Percentiles rank a stretch among this genome's conserved stretches.
These are phyloP conservation scores for Colletotrichum karsti DNA, from an alignment of 2,329 filamentous ascomycete genomes.

Conservation along the genomic window DNA sequence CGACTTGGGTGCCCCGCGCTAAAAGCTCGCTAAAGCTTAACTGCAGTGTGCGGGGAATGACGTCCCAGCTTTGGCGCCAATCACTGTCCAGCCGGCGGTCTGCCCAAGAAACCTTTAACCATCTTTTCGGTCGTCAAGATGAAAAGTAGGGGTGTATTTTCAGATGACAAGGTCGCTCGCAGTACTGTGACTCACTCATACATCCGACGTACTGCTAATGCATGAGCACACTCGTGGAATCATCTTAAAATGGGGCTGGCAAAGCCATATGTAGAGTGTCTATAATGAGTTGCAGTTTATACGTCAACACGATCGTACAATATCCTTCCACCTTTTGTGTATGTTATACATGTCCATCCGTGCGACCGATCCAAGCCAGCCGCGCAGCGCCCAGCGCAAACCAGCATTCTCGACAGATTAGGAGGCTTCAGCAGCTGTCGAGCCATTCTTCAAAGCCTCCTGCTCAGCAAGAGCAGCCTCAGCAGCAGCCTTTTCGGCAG, in stretches of 20 bases:
- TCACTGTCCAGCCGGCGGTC: not conserved
- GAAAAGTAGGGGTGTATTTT: not conserved
- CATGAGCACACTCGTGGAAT: no score
- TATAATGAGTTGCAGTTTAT: not conserved
- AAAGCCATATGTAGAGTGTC: not conserved
- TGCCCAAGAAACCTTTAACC: not conserved
- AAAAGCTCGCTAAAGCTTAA: constrained; percentile 31
- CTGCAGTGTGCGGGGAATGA: constrained; percentile 28
- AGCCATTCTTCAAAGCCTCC: no score
- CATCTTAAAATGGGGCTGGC: no score
- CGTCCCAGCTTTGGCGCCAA: constrained; percentile 13
- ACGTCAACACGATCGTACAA: not conserved
- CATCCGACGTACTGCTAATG: not conserved
- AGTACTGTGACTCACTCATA: not conserved
- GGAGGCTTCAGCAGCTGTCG: no score
- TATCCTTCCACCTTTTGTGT: not conserved
- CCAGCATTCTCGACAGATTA: no score
- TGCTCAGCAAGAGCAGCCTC: no score
- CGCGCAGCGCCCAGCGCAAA: no score
- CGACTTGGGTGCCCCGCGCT: constrained; percentile 26
- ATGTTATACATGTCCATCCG: not conserved
- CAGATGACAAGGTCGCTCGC: not conserved
- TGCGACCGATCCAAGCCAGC: not conserved
- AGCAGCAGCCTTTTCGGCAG: not conserved
- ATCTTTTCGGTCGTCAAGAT: not conserved